phyloP scores from a whole-genome alignment of 2,329 filamentous ascomycete species.

The Sclerotinia subarctica region DNA sequence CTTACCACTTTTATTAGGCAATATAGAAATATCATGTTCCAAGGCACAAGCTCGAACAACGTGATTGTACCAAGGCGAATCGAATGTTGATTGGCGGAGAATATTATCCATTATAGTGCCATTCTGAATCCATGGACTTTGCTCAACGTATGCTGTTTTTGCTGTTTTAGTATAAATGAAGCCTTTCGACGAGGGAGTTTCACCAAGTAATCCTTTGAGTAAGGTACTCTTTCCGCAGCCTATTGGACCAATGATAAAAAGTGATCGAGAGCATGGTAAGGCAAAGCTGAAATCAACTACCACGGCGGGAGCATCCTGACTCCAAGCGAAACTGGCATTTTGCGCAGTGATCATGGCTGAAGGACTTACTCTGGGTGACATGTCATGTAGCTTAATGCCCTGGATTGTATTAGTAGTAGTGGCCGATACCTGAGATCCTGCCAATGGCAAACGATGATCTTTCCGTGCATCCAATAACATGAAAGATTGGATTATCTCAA shows the following conservation, averaged over 20 bases:
- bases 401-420: neutral
- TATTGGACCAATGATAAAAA: slow-evolving; percentile 37
- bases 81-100: slow-evolving; percentile 41
- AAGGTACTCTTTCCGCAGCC: slow-evolving; percentile 38
- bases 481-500: slow-evolving; percentile 44
- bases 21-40: slow-evolving; percentile 58
- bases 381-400: slow-evolving; percentile 22
- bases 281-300: slow-evolving; percentile 29
- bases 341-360: slow-evolving; percentile 28
- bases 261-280: slow-evolving; percentile 25
- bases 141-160: slow-evolving; percentile 44
- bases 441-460: slow-evolving; percentile 30
- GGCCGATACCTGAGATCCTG: neutral
- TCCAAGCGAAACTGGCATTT: slow-evolving; percentile 34
- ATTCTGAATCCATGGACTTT: slow-evolving; percentile 47
- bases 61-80: slow-evolving; percentile 59
- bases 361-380: neutral
- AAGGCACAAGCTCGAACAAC: slow-evolving; percentile 65
- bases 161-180: slow-evolving; percentile 28
- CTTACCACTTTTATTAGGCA: slow-evolving; percentile 59
- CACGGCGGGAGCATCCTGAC: slow-evolving; percentile 11
- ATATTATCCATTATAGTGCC: slow-evolving; percentile 44
- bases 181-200: slow-evolving; percentile 31
- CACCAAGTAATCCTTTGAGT: slow-evolving; percentile 36
- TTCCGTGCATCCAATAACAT: slow-evolving; percentile 30